These are phyloP conservation scores for Mortierella sp. DNA, from an alignment of 371 early-diverging fungal genomes.

Conservation along the genomic window DNA sequence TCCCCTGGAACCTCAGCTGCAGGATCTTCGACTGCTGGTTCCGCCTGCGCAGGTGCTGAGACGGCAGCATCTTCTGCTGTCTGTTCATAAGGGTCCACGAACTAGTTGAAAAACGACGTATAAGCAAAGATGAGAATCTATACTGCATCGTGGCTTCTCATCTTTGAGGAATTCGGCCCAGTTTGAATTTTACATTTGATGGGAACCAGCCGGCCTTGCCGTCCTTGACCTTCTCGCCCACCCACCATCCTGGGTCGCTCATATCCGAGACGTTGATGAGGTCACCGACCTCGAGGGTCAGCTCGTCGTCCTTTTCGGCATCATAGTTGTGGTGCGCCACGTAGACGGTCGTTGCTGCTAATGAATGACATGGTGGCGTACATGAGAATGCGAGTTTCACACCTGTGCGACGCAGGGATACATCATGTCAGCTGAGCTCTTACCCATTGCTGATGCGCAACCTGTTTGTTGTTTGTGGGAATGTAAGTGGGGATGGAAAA, in stretches of 20 bases:
- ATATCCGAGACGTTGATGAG: constrained; percentile 64
- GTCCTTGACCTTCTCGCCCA: constrained; percentile 66
- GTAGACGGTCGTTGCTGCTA: constrained; percentile 10
- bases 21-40: constrained; percentile 10
- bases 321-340: constrained; percentile 42
- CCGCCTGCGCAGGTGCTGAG: constrained; percentile 6
- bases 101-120: constrained; percentile 10
- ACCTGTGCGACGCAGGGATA: too few relatives aligned
- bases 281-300: constrained; percentile 68
- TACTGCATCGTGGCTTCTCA: too few relatives aligned
- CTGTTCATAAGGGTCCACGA: constrained; percentile 43
- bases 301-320: constrained; percentile 65
- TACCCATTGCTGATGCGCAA: too few relatives aligned
- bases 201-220: constrained; percentile 77
- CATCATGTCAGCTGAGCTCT: too few relatives aligned
- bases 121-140: background rate
- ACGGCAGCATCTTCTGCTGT: constrained; percentile 1
- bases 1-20: constrained; percentile 19
- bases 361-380: background rate
- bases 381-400: too few relatives aligned
- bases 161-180: too few relatives aligned
- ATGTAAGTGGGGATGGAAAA: background rate
- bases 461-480: background rate
- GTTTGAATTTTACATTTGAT: constrained; percentile 66
- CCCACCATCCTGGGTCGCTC: constrained; percentile 75